A percentile compares a stretch with the other conserved stretches of the same genome.
phyloP scores from a whole-genome alignment of 805 yeast species.

The Candida oleophila region DNA sequence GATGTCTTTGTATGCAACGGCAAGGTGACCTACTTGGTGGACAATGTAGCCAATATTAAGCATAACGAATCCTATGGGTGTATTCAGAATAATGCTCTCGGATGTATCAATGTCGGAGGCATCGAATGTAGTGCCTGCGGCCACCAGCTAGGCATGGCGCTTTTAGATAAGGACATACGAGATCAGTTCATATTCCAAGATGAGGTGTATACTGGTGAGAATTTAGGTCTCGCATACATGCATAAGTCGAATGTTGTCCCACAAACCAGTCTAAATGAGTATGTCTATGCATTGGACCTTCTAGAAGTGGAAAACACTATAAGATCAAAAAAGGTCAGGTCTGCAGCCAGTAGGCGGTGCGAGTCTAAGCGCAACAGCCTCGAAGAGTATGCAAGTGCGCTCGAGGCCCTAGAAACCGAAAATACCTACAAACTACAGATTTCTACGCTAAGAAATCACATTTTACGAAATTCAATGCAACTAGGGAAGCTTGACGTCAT shows the following conservation, averaged over 20 bases:
- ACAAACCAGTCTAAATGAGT: background rate
- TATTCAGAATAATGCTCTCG: background rate
- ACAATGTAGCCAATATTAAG: background rate
- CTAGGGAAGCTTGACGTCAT: background rate
- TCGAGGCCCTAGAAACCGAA: background rate
- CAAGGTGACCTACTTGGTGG: background rate
- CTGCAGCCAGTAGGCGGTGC: background rate
- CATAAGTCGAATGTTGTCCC: background rate
- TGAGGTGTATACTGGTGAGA: background rate
- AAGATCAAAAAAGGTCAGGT: background rate
- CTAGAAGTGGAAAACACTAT: background rate
- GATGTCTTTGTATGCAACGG: background rate
- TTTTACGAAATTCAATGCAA: background rate
- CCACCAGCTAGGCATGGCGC: background rate
- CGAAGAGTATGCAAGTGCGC: background rate
- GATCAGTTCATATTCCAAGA: background rate
- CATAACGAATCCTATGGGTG: background rate
- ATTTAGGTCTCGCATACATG: background rate
- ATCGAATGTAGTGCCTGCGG: constrained; percentile 1
- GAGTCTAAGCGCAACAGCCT: background rate
- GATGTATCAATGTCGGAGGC: background rate
- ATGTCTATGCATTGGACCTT: background rate
- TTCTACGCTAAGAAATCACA: background rate
- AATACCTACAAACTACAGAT: background rate
- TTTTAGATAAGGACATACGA: background rate